Evolutionary conservation across 2,329 filamentous ascomycete genomes (phyloP), one percentile per base, ranked within the genome.

Genomic region (Onygenales sp.): DNA sequence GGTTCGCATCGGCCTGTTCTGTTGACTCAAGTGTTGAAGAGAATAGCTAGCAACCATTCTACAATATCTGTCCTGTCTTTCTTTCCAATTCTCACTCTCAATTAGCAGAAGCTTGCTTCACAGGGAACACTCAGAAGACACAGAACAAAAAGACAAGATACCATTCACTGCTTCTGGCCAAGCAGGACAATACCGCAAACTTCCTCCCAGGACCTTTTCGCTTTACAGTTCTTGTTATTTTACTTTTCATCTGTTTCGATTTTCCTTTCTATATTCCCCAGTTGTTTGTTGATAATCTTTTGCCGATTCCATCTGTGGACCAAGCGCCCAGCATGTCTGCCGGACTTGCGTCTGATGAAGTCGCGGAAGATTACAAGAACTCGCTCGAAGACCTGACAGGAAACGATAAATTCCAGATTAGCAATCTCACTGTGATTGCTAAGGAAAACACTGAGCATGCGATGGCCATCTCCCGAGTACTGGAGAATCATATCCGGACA

Each of bases 361-460:
- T 98, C 63, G 91, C 91, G 58, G 87, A 92, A 71, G 93, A 97
- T 74, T 98, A 95, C 75, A 88, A 87, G 69, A 87, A 89, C 66
- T 93, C 91, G 52, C 77, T 98, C 67, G 88, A 95, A 74, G 92
- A 96, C 71, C 79, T 98, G 65, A 88, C 87, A 60, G 81, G 85
- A 67, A 96, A 96, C 74, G 88, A 89, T 73, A 86, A 90, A 66
- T 89, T 89, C 72, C 92, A 97, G 73, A 98, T 98, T 70, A 92
- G 87, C 78, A 97, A 94, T 73, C 74, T 98, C 73, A 98, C 93
- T 57, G 84, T 95, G 69, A 97, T 98, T 72, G 93, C 93, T 56
- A 89, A 94, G 70, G 93, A 98, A 72, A 95, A 95, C 65, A 96
- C 91, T 60, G 90, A 95, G 72, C 87, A 96, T 76, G 93, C 93